These are phyloP conservation scores for Galerina sulciceps DNA, from an alignment of 768 basidiomycete genomes.

Conservation along the genomic window DNA sequence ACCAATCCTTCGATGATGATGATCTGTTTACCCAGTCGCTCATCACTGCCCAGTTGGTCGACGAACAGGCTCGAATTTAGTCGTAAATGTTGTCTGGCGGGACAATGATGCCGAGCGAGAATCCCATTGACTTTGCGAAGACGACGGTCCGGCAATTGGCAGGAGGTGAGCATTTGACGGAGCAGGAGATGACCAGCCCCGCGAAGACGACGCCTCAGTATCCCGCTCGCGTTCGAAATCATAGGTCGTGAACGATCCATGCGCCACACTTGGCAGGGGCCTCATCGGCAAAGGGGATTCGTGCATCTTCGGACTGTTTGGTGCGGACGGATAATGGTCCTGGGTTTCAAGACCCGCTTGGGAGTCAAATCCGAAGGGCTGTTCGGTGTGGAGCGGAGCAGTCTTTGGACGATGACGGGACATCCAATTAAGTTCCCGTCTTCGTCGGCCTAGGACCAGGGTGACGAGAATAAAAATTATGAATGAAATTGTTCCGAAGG, in stretches of 20 bases:
- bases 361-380: slow-evolving; percentile 1
- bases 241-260: slow-evolving; percentile 7
- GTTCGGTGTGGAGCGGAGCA: neutral
- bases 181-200: slow-evolving; percentile 9
- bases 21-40: neutral
- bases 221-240: slow-evolving; percentile 5
- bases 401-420: slow-evolving; percentile 6
- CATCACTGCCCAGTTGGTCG: neutral
- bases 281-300: slow-evolving; percentile 10
- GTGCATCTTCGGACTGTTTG: neutral
- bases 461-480: slow-evolving; percentile 15
- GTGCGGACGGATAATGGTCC: neutral
- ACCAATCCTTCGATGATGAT: neutral
- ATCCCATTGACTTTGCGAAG: neutral
- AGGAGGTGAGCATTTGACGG: slow-evolving; percentile 6
- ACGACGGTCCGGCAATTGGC: neutral
- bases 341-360: neutral
- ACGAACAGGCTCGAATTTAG: slow-evolving; percentile 13
- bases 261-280: slow-evolving; percentile 5
- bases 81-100: neutral
- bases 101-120: neutral
- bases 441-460: slow-evolving; percentile 8
- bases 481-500: slow-evolving; percentile 16
- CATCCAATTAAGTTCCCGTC: slow-evolving; percentile 2
- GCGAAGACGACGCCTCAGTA: neutral